Conservation (phyloP, 2,329 filamentous ascomycete genomes). For the Tolypocladium ophioglossoides region DNA sequence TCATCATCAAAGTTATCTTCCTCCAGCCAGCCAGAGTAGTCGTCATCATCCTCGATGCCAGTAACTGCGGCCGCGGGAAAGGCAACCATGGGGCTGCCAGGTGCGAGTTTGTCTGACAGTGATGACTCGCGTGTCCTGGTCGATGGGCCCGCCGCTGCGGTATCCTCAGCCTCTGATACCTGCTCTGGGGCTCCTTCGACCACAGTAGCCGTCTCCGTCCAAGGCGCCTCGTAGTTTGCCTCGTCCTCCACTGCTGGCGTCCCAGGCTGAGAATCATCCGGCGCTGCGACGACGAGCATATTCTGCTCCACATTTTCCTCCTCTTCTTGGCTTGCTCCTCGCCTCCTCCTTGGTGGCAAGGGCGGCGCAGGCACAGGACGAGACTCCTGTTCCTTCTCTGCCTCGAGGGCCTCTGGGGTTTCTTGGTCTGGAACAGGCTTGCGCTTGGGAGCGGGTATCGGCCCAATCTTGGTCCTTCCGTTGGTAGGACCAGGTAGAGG, state of each 20-base stretch:
- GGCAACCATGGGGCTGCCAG: constrained; percentile 7
- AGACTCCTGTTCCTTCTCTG: constrained; percentile 18
- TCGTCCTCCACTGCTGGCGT: constrained; percentile 34
- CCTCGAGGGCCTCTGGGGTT: constrained; percentile 11
- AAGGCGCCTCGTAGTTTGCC: constrained; percentile 6
- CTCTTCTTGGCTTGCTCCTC: constrained; percentile 22
- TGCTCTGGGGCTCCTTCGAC: background rate
- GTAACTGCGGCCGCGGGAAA: constrained; percentile 4
- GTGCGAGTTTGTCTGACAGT: background rate
- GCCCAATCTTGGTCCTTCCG: constrained; percentile 45
- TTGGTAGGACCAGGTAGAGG: constrained; percentile 61
- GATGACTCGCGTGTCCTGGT: background rate
- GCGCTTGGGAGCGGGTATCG: constrained; percentile 50
- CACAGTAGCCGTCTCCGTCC: constrained; percentile 4
- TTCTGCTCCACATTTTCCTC: constrained; percentile 33
- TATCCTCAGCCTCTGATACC: constrained; percentile 6
- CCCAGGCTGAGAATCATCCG: constrained; percentile 48
- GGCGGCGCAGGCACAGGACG: constrained; percentile 24
- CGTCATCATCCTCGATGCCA: constrained; percentile 16
- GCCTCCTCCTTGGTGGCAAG: constrained; percentile 35
- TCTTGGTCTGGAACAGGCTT: constrained; percentile 34
- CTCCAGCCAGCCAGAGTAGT: constrained; percentile 26
- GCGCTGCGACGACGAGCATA: constrained; percentile 55
- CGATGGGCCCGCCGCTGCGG: background rate
- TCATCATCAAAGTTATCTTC: constrained; percentile 11